Conservation (phyloP, 202 grass and related monocot species). For the Panicum virgatum region DNA sequence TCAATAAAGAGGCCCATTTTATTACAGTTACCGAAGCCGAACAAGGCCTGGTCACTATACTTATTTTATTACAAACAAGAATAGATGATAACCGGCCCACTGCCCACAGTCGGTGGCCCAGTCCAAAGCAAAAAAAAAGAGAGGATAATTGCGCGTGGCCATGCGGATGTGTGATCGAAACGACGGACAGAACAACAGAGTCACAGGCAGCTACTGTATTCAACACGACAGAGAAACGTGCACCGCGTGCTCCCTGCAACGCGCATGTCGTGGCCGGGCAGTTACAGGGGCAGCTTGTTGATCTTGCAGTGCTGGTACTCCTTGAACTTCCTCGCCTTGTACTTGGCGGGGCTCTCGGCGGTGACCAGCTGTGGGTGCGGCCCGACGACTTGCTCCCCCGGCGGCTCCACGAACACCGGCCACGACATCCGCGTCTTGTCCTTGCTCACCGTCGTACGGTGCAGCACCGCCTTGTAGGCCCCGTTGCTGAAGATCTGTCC, state of each 20-base stretch:
- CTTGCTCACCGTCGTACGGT: conserved; percentile 71
- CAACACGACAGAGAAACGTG: not conserved
- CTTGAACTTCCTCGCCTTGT: conserved; percentile 77
- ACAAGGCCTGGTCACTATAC: not conserved
- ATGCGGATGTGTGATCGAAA: not conserved
- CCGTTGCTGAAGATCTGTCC: conserved; percentile 77
- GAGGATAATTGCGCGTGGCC: too few species aligned
- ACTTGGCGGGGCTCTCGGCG: conserved; percentile 49
- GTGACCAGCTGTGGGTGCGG: conserved; percentile 55
- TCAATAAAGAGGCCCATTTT: not conserved
- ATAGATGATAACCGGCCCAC: not conserved
- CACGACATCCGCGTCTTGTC: conserved; percentile 76
- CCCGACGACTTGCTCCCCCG: conserved; percentile 48
- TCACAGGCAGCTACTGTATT: too few species aligned
- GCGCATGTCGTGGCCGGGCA: not conserved
- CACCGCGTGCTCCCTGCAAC: not conserved
- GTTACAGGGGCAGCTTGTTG: conserved; percentile 73
- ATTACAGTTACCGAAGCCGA: not conserved
- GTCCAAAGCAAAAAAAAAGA: not conserved
- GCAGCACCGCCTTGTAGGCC: conserved; percentile 73
- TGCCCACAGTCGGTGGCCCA: not conserved
- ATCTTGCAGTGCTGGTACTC: conserved; percentile 82
- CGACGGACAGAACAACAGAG: too few species aligned
- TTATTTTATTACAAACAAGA: too few species aligned
- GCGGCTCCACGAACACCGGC: conserved; percentile 69